phyloP scores from a whole-genome alignment of 495 filamentous ascomycete genomes.

The Hypoxylon crocopeplum region DNA sequence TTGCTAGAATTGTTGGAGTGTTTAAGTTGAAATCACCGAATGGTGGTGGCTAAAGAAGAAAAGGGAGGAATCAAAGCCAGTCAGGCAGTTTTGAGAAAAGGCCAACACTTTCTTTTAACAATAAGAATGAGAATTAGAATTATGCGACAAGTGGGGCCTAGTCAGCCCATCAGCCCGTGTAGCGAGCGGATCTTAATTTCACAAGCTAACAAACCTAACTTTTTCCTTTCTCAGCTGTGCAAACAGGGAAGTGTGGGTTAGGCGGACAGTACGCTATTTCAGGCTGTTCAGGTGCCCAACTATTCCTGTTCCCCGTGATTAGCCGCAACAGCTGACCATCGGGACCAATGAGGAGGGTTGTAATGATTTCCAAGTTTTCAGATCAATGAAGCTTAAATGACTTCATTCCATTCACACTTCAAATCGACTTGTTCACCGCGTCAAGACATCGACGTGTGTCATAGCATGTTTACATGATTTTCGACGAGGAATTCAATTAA shows the following conservation, averaged over 20 bases:
- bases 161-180: background rate
- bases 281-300: constrained; percentile 31
- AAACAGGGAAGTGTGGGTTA: constrained; percentile 6
- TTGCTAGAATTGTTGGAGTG: background rate
- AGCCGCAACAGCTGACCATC: constrained; percentile 28
- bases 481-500: background rate
- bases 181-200: constrained; percentile 29
- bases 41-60: background rate
- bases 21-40: background rate
- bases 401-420: constrained; percentile 18
- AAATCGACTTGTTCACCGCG: constrained; percentile 1
- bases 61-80: constrained; percentile 4
- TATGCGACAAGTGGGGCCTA: too few species aligned
- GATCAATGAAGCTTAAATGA: constrained; percentile 7
- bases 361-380: background rate
- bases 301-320: constrained; percentile 13
- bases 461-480: background rate
- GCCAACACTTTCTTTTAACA: constrained; percentile 13
- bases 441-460: background rate
- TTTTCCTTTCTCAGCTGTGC: constrained; percentile 22
- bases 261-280: constrained; percentile 9
- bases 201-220: constrained; percentile 5
- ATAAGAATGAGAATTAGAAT: too few species aligned
- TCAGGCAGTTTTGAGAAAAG: too few species aligned
- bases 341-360: constrained; percentile 13